Percentiles rank a stretch among this genome's conserved stretches.
These are phyloP conservation scores for Fistulinella prunicolor DNA, from an alignment of 768 basidiomycete genomes.

Conservation along the genomic window DNA sequence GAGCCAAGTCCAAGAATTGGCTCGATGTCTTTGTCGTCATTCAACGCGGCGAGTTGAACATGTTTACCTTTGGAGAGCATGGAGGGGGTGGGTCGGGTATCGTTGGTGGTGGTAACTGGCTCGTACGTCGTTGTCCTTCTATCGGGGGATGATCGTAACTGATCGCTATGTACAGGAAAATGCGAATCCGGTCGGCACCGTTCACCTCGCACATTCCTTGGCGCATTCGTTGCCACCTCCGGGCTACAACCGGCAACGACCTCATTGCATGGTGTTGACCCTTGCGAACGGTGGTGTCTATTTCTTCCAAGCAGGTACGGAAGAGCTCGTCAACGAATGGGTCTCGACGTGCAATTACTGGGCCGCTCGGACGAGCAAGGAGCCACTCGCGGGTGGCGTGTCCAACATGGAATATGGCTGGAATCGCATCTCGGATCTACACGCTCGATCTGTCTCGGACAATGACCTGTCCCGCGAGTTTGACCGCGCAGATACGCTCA, in stretches of 20 bases:
- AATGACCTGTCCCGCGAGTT: conserved; percentile 51
- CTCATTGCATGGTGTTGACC: conserved; percentile 93
- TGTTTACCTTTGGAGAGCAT: conserved; percentile 90
- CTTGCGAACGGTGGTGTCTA: conserved; percentile 87
- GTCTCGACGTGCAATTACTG: conserved; percentile 99
- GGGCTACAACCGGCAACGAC: conserved; percentile 87
- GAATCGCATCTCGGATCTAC: conserved; percentile 70
- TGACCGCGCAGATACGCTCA: conserved; percentile 57
- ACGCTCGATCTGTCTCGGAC: conserved; percentile 56
- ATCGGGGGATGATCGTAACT: conserved; percentile 5
- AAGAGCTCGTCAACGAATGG: conserved; percentile 99
- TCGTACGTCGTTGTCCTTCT: conserved; percentile 54
- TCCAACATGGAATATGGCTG: conserved; percentile 99
- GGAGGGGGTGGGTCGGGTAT: conserved; percentile 58
- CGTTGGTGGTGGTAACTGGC: conserved; percentile 97
- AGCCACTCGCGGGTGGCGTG: conserved; percentile 93
- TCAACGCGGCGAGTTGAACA: conserved; percentile 88
- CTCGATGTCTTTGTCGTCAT: conserved; percentile 95
- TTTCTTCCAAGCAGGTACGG: conserved; percentile 98
- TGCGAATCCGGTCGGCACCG: conserved; percentile 78
- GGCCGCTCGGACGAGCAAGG: conserved; percentile 94
- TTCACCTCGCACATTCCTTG: conserved; percentile 83
- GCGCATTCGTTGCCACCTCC: conserved; percentile 87
- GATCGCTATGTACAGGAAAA: conserved; percentile 58
- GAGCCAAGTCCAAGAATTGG: conserved; percentile 89